phyloP scores from a whole-genome alignment of 805 yeast genomes.

The Metschnikowia baotianmanensis region DNA sequence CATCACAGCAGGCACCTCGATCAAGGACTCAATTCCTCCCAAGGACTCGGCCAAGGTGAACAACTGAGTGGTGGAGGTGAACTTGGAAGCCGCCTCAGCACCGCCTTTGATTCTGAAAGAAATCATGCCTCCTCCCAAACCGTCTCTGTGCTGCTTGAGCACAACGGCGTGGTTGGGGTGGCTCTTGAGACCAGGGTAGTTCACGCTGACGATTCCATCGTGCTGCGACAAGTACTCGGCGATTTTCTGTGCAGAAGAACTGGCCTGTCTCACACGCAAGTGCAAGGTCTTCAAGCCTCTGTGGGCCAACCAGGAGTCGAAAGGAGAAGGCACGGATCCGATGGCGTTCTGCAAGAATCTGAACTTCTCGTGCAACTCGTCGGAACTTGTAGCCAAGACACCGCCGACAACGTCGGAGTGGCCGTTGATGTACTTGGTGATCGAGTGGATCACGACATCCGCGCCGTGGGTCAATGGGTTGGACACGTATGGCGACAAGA shows the following conservation, averaged over 20 bases:
- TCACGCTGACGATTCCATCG: conserved; percentile 60
- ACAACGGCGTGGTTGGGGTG: conserved; percentile 66
- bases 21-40: conserved; percentile 84
- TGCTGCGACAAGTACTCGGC: conserved; percentile 59
- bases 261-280: conserved; percentile 70
- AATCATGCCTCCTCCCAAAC: conserved; percentile 89
- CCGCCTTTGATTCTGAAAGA: conserved; percentile 86
- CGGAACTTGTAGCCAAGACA: conserved; percentile 67
- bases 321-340: conserved; percentile 88
- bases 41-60: conserved; percentile 87
- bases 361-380: conserved; percentile 57
- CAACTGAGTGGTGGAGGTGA: conserved; percentile 69
- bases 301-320: conserved; percentile 91
- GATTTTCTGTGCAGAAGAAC: conserved; percentile 61
- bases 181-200: conserved; percentile 78
- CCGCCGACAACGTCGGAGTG: conserved; percentile 92
- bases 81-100: conserved; percentile 68
- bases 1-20: conserved; percentile 89
- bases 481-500: conserved; percentile 81
- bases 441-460: conserved; percentile 84
- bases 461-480: conserved; percentile 84
- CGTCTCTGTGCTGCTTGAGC: conserved; percentile 72
- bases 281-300: conserved; percentile 87
- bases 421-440: conserved; percentile 88
- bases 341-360: conserved; percentile 83